Evolutionary conservation across 345 rosid species (phyloP), one percentile per base, ranked within the genome.

Genomic region (Pistacia vera): DNA sequence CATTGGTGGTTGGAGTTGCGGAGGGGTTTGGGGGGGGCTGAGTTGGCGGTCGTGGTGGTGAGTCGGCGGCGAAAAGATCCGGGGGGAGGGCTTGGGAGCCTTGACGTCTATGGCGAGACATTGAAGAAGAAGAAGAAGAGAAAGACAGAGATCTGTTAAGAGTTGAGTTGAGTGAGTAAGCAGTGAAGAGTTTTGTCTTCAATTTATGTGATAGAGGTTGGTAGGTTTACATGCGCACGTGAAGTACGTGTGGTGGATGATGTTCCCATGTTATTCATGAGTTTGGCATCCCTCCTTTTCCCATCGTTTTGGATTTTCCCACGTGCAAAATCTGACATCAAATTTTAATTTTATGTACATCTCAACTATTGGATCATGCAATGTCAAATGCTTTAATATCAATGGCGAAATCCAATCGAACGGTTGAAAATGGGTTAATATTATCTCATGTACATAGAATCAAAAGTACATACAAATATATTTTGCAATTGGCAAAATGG

Each of bases 51-150:
- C 36, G 46, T 0, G 49, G 75, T 2, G 80, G 71, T 10, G 55
- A 68, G 4, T 81, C 75, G 11, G 78, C 77, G 65, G 75, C 70
- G 38, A 82, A 41, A 41, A 80, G 52, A 70, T 78, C 82, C 59
- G 87, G 84, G 65, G 83, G 89, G 2, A 86, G 84, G 36, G 73
- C 78, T 49, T 46, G 82, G 59, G 89, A 86, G 5, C 76, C 49
- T 75, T 83, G 87, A 28, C 87, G 82, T 33, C 87, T 70, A 61
- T 86, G 87, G 36, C 89, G 89, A 71, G 89, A 86, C 89, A 86
- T 86, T 30, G 55, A 3, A 33, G 55, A 46, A 71, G 46, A 66
- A 72, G 12, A 17, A 28, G 22, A 33, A 14, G 52, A 2, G 11
- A 69, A 28, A 30, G 20, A 14, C 16, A 14, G 59, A 14, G 59